Conservation (phyloP, 116 monocot species). For the Iris pallida region DNA sequence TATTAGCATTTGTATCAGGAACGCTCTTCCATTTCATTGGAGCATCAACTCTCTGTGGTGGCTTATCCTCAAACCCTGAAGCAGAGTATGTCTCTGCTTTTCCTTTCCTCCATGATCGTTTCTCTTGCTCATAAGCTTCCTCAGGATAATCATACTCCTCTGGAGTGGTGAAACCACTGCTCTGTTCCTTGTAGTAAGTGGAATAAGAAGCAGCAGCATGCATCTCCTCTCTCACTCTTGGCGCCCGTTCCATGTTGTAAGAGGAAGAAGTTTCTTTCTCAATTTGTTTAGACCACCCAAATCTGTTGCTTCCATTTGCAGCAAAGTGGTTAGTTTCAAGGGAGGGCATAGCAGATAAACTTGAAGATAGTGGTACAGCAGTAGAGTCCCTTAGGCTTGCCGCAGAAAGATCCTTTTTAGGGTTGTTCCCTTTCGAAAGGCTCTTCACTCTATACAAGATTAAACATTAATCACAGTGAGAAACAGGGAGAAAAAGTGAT, state of each 20-base stretch:
- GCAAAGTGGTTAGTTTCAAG: constrained; percentile 19
- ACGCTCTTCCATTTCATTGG: constrained; percentile 28
- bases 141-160: constrained; percentile 44
- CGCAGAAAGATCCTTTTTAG: constrained; percentile 59
- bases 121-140: constrained; percentile 38
- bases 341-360: constrained; percentile 26
- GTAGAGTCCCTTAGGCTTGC: constrained; percentile 62
- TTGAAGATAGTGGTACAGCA: constrained; percentile 40
- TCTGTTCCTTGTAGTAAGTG: constrained; percentile 34
- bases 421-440: constrained; percentile 75
- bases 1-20: constrained; percentile 21
- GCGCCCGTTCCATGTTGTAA: constrained; percentile 22
- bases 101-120: constrained; percentile 29
- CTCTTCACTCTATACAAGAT: constrained; percentile 73
- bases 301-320: constrained; percentile 36
- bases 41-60: constrained; percentile 18
- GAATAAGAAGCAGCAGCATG: constrained; percentile 13
- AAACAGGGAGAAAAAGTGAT: too few species aligned
- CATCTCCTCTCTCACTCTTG: constrained; percentile 33
- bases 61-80: constrained; percentile 31
- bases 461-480: too few species aligned
- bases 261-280: constrained; percentile 30
- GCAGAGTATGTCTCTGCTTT: constrained; percentile 27
- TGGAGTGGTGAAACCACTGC: constrained; percentile 20
- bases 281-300: constrained; percentile 52